These are phyloP conservation scores for Neurospora sp. DNA, from an alignment of 495 filamentous ascomycete species.

Conservation along the genomic window DNA sequence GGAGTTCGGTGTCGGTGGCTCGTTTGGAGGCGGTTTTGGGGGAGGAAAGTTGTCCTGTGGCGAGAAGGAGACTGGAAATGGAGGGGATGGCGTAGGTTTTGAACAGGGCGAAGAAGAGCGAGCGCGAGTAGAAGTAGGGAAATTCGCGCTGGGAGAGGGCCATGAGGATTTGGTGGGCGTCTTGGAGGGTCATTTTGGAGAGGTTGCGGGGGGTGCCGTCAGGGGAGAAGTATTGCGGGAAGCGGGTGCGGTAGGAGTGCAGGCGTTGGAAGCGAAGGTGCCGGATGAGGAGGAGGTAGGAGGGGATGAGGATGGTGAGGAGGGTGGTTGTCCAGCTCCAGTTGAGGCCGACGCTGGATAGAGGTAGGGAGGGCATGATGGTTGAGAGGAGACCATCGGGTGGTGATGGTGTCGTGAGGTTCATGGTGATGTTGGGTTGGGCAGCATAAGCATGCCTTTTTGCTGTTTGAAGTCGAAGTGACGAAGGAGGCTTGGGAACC, in stretches of 20 bases:
- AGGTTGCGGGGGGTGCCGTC: slow-evolving; percentile 6
- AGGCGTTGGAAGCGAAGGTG: not conserved
- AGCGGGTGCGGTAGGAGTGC: not conserved
- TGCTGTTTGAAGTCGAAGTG: not conserved
- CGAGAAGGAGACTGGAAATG: slow-evolving; percentile 43
- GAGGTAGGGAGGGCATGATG: not conserved
- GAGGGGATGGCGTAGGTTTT: slow-evolving; percentile 55
- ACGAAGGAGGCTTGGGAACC: not conserved
- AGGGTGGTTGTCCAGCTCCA: not conserved
- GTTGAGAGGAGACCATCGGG: not conserved
- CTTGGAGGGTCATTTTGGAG: slow-evolving; percentile 44
- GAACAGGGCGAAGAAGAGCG: slow-evolving; percentile 53
- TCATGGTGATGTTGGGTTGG: not conserved
- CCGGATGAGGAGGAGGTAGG: not conserved
- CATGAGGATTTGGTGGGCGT: slow-evolving; percentile 42
- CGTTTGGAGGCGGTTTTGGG: slow-evolving; percentile 42
- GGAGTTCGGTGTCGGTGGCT: slow-evolving; percentile 46
- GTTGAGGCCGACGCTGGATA: not conserved
- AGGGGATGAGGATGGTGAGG: not conserved
- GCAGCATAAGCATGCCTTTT: not conserved
- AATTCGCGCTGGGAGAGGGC: slow-evolving; percentile 40
- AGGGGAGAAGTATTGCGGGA: not conserved
- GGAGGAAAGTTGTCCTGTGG: slow-evolving; percentile 45
- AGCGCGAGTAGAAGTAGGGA: slow-evolving; percentile 40
- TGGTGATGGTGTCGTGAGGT: not conserved